phyloP scores from a whole-genome alignment of 345 rosid species.

The Odontarrhena argentea region DNA sequence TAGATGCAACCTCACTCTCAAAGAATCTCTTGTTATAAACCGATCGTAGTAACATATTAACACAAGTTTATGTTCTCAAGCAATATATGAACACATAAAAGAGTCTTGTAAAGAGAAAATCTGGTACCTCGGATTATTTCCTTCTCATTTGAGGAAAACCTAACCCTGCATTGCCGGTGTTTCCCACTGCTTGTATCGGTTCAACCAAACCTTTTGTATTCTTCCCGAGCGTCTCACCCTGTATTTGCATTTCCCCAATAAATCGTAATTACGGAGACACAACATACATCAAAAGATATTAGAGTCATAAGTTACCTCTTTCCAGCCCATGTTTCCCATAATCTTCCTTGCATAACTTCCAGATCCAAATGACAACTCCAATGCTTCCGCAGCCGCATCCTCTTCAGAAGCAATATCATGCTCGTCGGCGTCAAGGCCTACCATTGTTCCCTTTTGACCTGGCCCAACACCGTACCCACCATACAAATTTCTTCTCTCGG shows the following conservation, averaged over 20 bases:
- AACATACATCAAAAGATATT: slow-evolving; percentile 3
- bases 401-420: slow-evolving; percentile 44
- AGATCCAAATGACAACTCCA: slow-evolving; percentile 67
- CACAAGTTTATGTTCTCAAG: not conserved
- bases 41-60: not conserved
- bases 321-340: slow-evolving; percentile 90
- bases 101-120: not conserved
- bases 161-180: slow-evolving; percentile 72
- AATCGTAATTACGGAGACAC: not conserved
- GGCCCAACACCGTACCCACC: slow-evolving; percentile 84
- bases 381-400: slow-evolving; percentile 70
- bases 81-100: not conserved
- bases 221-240: slow-evolving; percentile 82
- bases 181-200: slow-evolving; percentile 70
- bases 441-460: slow-evolving; percentile 62
- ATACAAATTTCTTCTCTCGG: slow-evolving; percentile 82
- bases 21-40: not conserved
- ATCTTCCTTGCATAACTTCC: slow-evolving; percentile 83
- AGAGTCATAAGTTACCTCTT: slow-evolving; percentile 53
- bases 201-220: slow-evolving; percentile 61
- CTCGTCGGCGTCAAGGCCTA: slow-evolving; percentile 29
- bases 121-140: slow-evolving; percentile 23
- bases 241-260: slow-evolving; percentile 26
- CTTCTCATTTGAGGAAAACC: slow-evolving; percentile 65
- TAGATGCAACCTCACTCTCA: not conserved